Evolutionary conservation across 1,139 yeast genomes (phyloP), one percentile per base, ranked within the genome.

Genomic region (Taphrina wiesneri): DNA sequence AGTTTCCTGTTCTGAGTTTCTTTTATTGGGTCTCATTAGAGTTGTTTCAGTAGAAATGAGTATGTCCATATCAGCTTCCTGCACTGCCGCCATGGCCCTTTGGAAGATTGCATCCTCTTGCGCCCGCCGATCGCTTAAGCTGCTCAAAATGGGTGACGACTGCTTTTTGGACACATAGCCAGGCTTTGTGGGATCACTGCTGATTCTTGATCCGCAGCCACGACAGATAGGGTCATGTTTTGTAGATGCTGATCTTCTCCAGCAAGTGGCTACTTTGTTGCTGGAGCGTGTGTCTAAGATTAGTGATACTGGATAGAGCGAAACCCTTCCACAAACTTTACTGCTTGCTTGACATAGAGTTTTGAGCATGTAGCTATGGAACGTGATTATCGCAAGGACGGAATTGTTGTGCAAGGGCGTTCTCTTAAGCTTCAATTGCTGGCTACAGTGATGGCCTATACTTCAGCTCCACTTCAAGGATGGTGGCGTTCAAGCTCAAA

Each of bases 201-300:
- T 39, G 19, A 60, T 26, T 5, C 36, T 21, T 13, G 64, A 36
- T 9, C 64, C 64, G 26, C 64, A 60, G 21, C 64, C 64, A 1
- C 30, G 64, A 26, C 64, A 60, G 23, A 59, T 59, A 11, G 49
- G 49, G 7, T 2, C 49, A 9, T 21, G 26, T 23, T 21, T 45
- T 7, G 28, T 45, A 21, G 25, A 23, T 21, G 49, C 49, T n/a
- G 49, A 7, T 28, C 28, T 19, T n/a, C 9, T 21, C 49, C 11
- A 21, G 11, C 2, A 7, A 9, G 13, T 45, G 2, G 3, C 49
- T 21, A 19, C 4, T 5, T n/a, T n/a, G 43, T 7, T 2, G 19
- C 3, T 39, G 7, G 43, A 39, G 19, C 43, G 7, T 13, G 17
- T 19, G n/a, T 13, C 43, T 13, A 39, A 7, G n/a, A 39, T 11